phyloP scores from a whole-genome alignment of 1,139 yeast genomes.

The Geotrichum reessii region DNA sequence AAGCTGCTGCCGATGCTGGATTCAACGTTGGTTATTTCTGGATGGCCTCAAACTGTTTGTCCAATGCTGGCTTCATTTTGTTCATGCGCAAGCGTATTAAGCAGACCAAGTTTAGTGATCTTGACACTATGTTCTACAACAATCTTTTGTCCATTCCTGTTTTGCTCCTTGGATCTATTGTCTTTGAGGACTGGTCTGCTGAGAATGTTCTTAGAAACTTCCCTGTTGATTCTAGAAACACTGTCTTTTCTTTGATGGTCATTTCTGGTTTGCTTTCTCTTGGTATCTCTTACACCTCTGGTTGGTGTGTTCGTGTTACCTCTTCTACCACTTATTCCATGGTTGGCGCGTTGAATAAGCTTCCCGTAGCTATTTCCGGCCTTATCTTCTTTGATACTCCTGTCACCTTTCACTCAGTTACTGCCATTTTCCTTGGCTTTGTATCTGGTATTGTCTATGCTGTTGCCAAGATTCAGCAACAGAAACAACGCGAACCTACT shows the following conservation, averaged over 20 bases:
- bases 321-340: constrained; percentile 96
- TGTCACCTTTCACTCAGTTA: constrained; percentile 83
- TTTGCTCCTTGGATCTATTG: constrained; percentile 62
- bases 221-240: constrained; percentile 61
- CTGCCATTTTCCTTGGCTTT: constrained; percentile 89
- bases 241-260: constrained; percentile 75
- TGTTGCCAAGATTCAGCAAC: constrained; percentile 79
- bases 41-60: constrained; percentile 92
- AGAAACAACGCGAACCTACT: constrained; percentile 40
- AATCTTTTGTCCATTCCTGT: constrained; percentile 89
- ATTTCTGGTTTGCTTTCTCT: constrained; percentile 91
- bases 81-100: constrained; percentile 96
- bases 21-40: constrained; percentile 85
- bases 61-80: constrained; percentile 89
- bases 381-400: constrained; percentile 91
- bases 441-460: constrained; percentile 92
- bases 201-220: constrained; percentile 69
- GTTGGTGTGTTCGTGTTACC: constrained; percentile 99
- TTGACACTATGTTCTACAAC: constrained; percentile 98
- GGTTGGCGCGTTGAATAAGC: constrained; percentile 98
- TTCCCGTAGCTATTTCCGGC: constrained; percentile 94
- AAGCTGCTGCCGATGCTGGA: constrained; percentile 26
- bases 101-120: constrained; percentile 93
- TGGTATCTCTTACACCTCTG: constrained; percentile 96
- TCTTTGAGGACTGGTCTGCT: constrained; percentile 90